Base-by-base conservation (phyloP, 768 basidiomycete genomes). In the Mycena vitilis region DNA sequence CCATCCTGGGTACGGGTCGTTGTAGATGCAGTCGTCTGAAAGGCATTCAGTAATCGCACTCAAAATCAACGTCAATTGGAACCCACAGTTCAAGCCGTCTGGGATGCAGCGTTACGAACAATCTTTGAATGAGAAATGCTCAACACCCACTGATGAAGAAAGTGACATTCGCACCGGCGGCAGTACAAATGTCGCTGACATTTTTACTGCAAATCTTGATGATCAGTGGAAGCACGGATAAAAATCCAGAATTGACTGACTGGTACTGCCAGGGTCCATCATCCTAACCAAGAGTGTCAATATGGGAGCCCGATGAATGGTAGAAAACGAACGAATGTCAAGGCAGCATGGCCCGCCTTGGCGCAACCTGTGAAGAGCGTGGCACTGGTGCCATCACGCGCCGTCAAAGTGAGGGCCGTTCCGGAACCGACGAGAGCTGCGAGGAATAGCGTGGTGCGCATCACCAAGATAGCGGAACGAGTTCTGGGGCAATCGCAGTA, bases 71-170 rank as follows among this genome's bases (percentile, higher is more conserved):
- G 18, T 18, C 10, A 51, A 53, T 13, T 54, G 2, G n/a, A 0
- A 56, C 38, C 5, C 15, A 56, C 55, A 56, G 12, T 56, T 56
- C 13, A 42, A 5, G 37, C 38, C 55, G 22, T 56, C 55, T 56
- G 40, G 16, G 13, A 15, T 5, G 13, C 1, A 5, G 11, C 37
- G 40, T 42, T 42, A 12, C 10, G 12, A 16, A 12, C 16, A 16
- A 42, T 42, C 7, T 42, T 42, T 8, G 40, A 8, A 3, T 2
- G 2, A 55, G 5, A 38, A 8, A 4, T 6, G 40, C 9, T 15
- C 4, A 56, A 38, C n/a, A 38, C 55, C 42, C 20, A 56, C 55
- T 56, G 6, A 56, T 2, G n/a, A 40, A 56, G 38, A 56, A 56
- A 23, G 55, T 56, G 55, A 9, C n/a, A 2, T 40, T 40, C 11